These are phyloP conservation scores for Vanrija sp. DNA, from an alignment of 1,284 basidiomycete species.

Conservation along the genomic window DNA sequence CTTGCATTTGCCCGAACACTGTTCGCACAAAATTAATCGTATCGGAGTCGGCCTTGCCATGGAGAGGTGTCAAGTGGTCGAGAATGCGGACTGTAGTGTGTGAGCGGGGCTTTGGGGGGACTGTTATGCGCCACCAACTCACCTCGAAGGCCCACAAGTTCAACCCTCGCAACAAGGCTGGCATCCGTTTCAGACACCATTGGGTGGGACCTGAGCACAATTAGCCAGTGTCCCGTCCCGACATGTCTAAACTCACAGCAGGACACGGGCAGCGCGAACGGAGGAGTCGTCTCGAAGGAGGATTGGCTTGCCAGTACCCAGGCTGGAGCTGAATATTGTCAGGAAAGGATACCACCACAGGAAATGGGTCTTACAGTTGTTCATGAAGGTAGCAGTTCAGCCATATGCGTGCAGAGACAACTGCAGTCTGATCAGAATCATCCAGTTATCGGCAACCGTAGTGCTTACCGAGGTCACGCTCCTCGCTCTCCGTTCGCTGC, in stretches of 20 bases:
- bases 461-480: constrained; percentile 72
- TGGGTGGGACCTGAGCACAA: constrained; percentile 57
- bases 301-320: constrained; percentile 84
- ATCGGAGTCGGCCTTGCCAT: constrained; percentile 77
- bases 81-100: constrained; percentile 69
- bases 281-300: constrained; percentile 82
- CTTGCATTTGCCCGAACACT: constrained; percentile 63
- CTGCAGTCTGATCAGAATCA: constrained; percentile 50
- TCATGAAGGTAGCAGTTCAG: constrained; percentile 68
- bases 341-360: background rate
- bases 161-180: constrained; percentile 76
- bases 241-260: constrained; percentile 59
- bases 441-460: constrained; percentile 3
- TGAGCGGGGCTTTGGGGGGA: background rate
- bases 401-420: constrained; percentile 88
- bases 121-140: background rate
- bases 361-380: constrained; percentile 31
- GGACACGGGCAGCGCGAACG: constrained; percentile 73
- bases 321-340: constrained; percentile 62
- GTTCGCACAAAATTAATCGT: constrained; percentile 80
- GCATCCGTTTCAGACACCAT: constrained; percentile 84
- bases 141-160: constrained; percentile 70
- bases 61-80: constrained; percentile 77
- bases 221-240: constrained; percentile 1
- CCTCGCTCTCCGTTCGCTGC: constrained; percentile 72